Conservation (phyloP, 2,329 filamentous ascomycete species). For the Colletotrichum lini region DNA sequence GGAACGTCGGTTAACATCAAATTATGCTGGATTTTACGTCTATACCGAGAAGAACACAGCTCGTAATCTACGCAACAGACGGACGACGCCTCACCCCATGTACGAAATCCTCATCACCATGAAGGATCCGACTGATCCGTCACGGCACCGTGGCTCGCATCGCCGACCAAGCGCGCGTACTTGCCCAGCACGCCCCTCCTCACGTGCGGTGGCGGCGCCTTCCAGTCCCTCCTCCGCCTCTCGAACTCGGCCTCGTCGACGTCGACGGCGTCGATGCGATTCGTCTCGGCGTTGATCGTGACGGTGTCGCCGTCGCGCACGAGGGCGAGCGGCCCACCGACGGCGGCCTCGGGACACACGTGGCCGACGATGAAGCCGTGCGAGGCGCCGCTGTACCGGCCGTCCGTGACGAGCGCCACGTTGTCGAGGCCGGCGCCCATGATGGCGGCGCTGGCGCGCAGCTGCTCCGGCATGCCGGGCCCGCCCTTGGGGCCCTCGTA, state of each 20-base stretch:
- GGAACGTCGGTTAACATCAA: background rate
- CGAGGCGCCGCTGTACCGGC: constrained; percentile 87
- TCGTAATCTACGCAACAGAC: background rate
- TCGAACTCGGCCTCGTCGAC: constrained; percentile 80
- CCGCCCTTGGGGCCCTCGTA: constrained; percentile 96
- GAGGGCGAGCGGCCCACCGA: constrained; percentile 89
- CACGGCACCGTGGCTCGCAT: constrained; percentile 92
- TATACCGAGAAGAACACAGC: background rate
- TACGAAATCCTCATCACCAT: constrained; percentile 37
- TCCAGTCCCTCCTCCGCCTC: constrained; percentile 76
- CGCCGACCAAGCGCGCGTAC: constrained; percentile 88
- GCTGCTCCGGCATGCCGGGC: constrained; percentile 95
- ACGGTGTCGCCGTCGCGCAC: constrained; percentile 86
- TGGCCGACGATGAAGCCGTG: constrained; percentile 97
- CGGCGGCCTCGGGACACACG: constrained; percentile 90
- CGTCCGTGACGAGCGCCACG: constrained; percentile 92
- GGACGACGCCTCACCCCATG: background rate
- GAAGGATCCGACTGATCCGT: constrained; percentile 71
- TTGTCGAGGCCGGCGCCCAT: constrained; percentile 93
- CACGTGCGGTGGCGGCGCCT: constrained; percentile 77
- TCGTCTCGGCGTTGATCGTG: constrained; percentile 87
- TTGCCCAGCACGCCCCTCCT: constrained; percentile 90
- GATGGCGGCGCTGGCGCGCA: constrained; percentile 89
- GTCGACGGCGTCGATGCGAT: constrained; percentile 77
- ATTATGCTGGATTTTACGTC: background rate